Percentiles rank a stretch among this genome's conserved stretches.
These are phyloP conservation scores for Cercis canadensis DNA, from an alignment of 306 rosid genomes.

Conservation along the genomic window DNA sequence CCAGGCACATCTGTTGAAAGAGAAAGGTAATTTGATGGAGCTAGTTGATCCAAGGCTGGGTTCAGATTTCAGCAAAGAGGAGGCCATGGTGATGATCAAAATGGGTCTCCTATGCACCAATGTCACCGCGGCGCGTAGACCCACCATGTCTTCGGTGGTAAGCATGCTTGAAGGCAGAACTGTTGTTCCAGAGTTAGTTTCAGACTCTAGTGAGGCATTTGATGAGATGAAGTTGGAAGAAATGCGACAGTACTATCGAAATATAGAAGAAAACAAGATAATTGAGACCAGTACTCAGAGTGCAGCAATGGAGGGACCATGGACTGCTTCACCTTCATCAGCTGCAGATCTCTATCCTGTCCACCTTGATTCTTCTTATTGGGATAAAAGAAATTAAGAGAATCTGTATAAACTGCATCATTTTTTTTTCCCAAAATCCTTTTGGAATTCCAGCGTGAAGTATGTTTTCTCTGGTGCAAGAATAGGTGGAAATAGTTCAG, in stretches of 20 bases:
- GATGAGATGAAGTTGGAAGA: constrained; percentile 32
- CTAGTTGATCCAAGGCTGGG: constrained; percentile 42
- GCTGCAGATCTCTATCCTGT: no score
- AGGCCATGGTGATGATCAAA: constrained; percentile 37
- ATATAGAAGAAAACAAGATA: constrained; percentile 13
- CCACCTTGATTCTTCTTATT: no score
- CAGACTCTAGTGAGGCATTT: constrained; percentile 21
- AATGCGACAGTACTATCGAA: constrained; percentile 37
- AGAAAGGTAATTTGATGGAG: constrained; percentile 38
- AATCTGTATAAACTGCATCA: no score
- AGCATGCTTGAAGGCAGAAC: constrained; percentile 55
- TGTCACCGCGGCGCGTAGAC: constrained; percentile 33
- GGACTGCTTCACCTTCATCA: no score
- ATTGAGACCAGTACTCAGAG: constrained; percentile 14
- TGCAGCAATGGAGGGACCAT: background rate
- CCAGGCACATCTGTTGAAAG: constrained; percentile 44
- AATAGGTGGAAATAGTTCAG: no score
- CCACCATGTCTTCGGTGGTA: constrained; percentile 49
- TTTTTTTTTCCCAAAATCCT: no score
- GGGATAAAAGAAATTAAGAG: no score
- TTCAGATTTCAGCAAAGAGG: constrained; percentile 31
- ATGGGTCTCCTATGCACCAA: constrained; percentile 46
- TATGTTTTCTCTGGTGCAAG: no score
- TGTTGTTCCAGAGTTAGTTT: constrained; percentile 27
- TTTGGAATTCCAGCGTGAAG: no score